Evolutionary conservation across 495 filamentous ascomycete genomes (phyloP), one percentile per base, ranked within the genome.

Genomic region (Delitschia confertaspora): DNA sequence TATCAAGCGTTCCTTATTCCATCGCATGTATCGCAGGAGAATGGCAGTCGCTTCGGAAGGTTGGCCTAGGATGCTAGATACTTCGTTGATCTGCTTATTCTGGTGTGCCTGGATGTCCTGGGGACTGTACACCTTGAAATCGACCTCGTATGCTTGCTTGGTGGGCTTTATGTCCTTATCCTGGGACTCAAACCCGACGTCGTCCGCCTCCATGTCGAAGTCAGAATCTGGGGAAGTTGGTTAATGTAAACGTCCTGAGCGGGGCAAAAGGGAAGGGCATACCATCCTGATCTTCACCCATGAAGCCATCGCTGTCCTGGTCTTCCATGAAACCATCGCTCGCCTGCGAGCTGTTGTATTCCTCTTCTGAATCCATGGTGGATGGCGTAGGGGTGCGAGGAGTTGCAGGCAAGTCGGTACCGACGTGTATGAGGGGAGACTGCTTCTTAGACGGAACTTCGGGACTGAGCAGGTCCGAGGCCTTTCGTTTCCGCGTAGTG

Each of bases 331-430:
- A 79, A 37, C 85, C 85, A 36, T 76, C 77, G 59, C 83, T 93
- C 11, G 85, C 88, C 51, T 79, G 71, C 45, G 80, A 79, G 38
- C 84, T 93, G 74, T 93, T 84, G 60, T 89, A 88, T 50, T 96
- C 91, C 60, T 96, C 89, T 51, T 96, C 91, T 9, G 91, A 95
- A 60, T 95, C 89, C 91, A 96, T 96, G 47, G 66, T 69, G 46
- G 70, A 67, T 13, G 69, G 78, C 54, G 65, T 66, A 34, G 69
- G 69, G 23, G 78, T 85, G 38, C 72, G 65, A 20, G 81, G 80
- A n/a, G 78, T 76, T 16, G 74, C 69, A 13, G 77, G 74, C 14
- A 62, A 46, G 3, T 39, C 47, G 33, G 56, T 38, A 18, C 53
- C 33, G 18, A 65, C 61, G 42, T 66, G 55, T 46, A 63, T 60